A percentile compares a stretch with the other conserved stretches of the same genome.
These are phyloP conservation scores for Russula dissimulans DNA, from an alignment of 768 basidiomycete genomes.

Conservation along the genomic window DNA sequence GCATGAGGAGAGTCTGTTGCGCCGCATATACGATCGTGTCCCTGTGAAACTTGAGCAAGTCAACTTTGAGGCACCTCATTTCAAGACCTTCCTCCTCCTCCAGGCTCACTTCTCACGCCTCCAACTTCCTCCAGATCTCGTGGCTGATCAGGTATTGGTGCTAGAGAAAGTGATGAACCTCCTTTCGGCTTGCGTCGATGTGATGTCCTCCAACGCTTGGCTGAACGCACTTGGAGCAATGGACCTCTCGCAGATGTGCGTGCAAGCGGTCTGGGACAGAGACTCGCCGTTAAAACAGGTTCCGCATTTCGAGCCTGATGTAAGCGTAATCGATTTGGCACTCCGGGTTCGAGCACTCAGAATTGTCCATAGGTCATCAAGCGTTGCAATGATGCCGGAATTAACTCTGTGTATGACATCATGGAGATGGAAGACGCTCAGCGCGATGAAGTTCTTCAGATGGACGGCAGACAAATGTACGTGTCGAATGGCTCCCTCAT, in stretches of 20 bases:
- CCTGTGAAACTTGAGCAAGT: constrained; percentile 83
- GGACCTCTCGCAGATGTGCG: constrained; percentile 98
- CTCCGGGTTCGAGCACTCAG: background rate
- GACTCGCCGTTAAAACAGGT: constrained; percentile 95
- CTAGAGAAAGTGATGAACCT: constrained; percentile 87
- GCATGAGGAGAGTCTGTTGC: constrained; percentile 78
- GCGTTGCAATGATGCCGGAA: constrained; percentile 70
- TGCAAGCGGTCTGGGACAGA: constrained; percentile 95
- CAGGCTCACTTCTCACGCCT: constrained; percentile 96
- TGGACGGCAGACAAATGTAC: constrained; percentile 82
- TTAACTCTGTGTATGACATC: constrained; percentile 92
- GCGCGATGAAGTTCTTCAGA: constrained; percentile 70
- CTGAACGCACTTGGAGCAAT: constrained; percentile 90
- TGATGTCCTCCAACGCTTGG: constrained; percentile 97
- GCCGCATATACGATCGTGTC: constrained; percentile 89
- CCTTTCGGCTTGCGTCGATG: constrained; percentile 91
- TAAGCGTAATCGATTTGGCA: constrained; percentile 27
- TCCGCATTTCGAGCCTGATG: constrained; percentile 90
- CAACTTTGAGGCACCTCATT: constrained; percentile 92
- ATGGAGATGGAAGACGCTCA: constrained; percentile 98
- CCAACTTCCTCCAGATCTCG: constrained; percentile 86
- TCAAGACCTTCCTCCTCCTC: constrained; percentile 95
- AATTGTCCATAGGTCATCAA: constrained; percentile 49
- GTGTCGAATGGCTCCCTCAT: constrained; percentile 25
- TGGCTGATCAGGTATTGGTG: constrained; percentile 81